Evolutionary conservation across 2,329 filamentous ascomycete genomes (phyloP).

Genomic region (Fusarium mundagurra): DNA sequence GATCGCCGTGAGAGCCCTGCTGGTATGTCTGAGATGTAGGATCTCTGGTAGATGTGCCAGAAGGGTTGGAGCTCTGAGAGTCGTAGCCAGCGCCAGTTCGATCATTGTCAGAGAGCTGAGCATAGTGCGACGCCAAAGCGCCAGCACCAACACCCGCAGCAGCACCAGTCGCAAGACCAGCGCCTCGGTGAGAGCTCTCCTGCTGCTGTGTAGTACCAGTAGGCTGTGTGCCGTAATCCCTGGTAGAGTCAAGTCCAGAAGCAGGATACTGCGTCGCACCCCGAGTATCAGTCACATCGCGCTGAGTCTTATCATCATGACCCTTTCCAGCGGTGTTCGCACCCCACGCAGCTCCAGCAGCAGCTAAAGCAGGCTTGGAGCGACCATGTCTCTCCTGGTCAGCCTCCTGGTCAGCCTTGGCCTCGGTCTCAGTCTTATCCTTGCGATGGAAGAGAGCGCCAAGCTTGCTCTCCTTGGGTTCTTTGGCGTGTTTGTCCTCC

Average conservation of each 20-base stretch:
- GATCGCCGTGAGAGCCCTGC: not conserved
- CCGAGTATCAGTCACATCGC: not conserved
- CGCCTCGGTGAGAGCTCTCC: not conserved
- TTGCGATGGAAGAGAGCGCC: constrained; percentile 28
- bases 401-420: not conserved
- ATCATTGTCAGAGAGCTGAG: not conserved
- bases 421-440: not conserved
- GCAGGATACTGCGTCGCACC: not conserved
- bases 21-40: not conserved
- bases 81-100: not conserved
- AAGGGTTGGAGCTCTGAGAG: not conserved
- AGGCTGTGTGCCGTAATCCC: not conserved
- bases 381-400: constrained; percentile 2
- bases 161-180: not conserved
- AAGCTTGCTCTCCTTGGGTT: constrained; percentile 9
- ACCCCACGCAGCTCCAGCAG: constrained; percentile 18
- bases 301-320: constrained; percentile 4
- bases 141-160: constrained; percentile 13
- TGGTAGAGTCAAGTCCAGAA: not conserved
- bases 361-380: constrained; percentile 26
- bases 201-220: not conserved
- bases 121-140: constrained; percentile 1
- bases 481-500: constrained; percentile 16
- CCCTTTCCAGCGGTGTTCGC: constrained; percentile 18
- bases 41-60: not conserved